These are phyloP conservation scores for Crithidia mellificae DNA, from an alignment of 208 protist species.

Conservation along the genomic window DNA sequence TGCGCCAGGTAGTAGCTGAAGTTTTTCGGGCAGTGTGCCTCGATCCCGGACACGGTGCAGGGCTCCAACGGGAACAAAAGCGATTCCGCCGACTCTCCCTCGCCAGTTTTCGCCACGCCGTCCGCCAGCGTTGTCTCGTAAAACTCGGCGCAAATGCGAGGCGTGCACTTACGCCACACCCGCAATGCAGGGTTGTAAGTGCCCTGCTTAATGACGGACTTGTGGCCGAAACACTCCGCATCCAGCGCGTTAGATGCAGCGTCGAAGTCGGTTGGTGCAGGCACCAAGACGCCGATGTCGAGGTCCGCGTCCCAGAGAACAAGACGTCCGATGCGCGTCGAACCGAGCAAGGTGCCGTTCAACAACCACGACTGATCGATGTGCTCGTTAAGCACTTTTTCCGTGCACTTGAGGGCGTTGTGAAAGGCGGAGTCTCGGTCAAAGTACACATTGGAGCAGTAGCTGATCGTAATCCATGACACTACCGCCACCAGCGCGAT, in stretches of 20 bases:
- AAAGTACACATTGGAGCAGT: slow-evolving; percentile 78
- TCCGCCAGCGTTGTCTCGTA: slow-evolving; percentile 46
- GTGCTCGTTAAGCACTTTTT: slow-evolving; percentile 42
- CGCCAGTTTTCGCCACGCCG: slow-evolving; percentile 39
- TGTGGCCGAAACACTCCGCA: slow-evolving; percentile 54
- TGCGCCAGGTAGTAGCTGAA: slow-evolving; percentile 59
- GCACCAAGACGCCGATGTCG: slow-evolving; percentile 66
- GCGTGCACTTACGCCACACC: slow-evolving; percentile 75
- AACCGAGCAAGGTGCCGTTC: slow-evolving; percentile 82
- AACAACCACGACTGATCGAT: slow-evolving; percentile 60
- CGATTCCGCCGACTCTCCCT: slow-evolving; percentile 41
- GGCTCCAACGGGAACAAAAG: slow-evolving; percentile 61
- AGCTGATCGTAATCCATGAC: slow-evolving; percentile 61
- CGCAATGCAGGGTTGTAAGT: slow-evolving; percentile 32
- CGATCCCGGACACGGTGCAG: slow-evolving; percentile 62
- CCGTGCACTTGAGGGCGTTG: slow-evolving; percentile 60
- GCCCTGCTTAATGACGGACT: slow-evolving; percentile 31
- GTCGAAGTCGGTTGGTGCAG: slow-evolving; percentile 38
- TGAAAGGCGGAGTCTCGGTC: slow-evolving; percentile 66
- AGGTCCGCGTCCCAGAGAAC: slow-evolving; percentile 86
- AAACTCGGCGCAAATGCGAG: slow-evolving; percentile 79
- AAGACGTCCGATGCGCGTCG: slow-evolving; percentile 63
- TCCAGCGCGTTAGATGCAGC: slow-evolving; percentile 32
- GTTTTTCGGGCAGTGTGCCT: slow-evolving; percentile 64
- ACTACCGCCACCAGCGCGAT: slow-evolving; percentile 52